Base-by-base conservation (phyloP, 2,329 filamentous ascomycete genomes). In the Colletotrichum navitas region DNA sequence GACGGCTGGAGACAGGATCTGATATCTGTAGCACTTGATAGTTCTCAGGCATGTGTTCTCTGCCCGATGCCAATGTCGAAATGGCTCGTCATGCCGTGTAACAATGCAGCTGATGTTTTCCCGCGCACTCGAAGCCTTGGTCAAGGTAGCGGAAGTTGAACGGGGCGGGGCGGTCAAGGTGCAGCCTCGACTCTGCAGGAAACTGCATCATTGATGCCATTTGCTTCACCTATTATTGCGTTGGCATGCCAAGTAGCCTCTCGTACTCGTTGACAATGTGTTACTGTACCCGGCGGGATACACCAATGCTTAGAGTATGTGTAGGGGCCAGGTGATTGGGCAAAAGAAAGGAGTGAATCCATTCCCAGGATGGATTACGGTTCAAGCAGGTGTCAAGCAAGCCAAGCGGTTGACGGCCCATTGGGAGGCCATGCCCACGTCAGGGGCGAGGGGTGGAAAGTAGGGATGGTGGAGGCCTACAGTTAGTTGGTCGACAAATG, bases 1-100 rank as follows among this genome's bases (percentile, higher is more conserved):
- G 68, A 68, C 68, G 68, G 68, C 34, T 58, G 16, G 56, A 65
- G 54, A 39, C 67, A 68, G 63, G 68, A 72, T 67, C 68, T 69
- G 69, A 60, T 64, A 55, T 54, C 49, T 26, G 58, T 65, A 55
- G 69, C 29, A 55, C 54, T 21, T 45, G 36, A 18, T 47, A 32
- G 51, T 51, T 18, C 18, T n/a, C 43, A 51, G 51, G 34, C 29
- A 16, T 47, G 54, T 24, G 36, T 39, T 43, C 34, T 32, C 24
- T 43, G 45, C 52, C 52, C 60, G 47, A 43, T 49, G 45, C 24
- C 59, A 54, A 70, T 49, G 55, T 32, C 21, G 29, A n/a, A 51
- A 39, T 39, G 36, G 49, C 39, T 49, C 55, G 32, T 47, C 39
- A 60, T 54, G 66, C 36, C 55, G 69, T 72, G 69, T 60, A 66